Evolutionary conservation across 768 basidiomycete genomes (phyloP), one percentile per base, ranked within the genome.

Genomic region (Russula sp.): DNA sequence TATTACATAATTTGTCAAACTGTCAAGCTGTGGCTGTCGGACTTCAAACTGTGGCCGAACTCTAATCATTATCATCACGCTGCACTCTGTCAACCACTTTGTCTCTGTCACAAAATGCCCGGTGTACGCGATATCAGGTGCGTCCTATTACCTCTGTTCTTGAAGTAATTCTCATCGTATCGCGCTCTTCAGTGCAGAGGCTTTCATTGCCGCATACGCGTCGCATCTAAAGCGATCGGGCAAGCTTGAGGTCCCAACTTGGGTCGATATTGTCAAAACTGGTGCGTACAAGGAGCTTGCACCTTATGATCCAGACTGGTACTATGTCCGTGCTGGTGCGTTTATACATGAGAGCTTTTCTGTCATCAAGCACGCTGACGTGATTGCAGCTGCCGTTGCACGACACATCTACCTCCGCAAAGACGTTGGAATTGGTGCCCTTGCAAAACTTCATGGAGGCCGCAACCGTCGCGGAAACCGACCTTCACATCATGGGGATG

Each of bases 341-440:
- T 84, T 48, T 24, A 22, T 5, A 32, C 18, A 30, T 24, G n/a
- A 18, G 13, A 51, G 48, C 16, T 30, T 42, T 16, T 24, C 40
- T 38, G 22, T 32, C 16, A 32, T 50, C 28, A 5, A 11, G 22
- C 24, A 53, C 7, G 36, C 58, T 51, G 20, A 57, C 56, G 58
- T n/a, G 11, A 22, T 55, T 38, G 14, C 72, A 97, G 95, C 95
- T 75, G 92, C 95, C 69, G 80, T 98, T 72, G 96, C 96, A 79
- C 89, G 96, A 74, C 96, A 98, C 88, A 97, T 98, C 79, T 98
- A 99, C 85, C 90, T 99, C 76, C 92, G 96, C 76, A 95, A 96
- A 82, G 90, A 92, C 75, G 92, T 95, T 72, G 94, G 94, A 72
- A 86, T 96, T 69, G 94, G 94, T 72, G 90, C 90, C 32, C 85